Base-by-base conservation (phyloP, 495 filamentous ascomycete genomes). In the Trichoderma gamsii region DNA sequence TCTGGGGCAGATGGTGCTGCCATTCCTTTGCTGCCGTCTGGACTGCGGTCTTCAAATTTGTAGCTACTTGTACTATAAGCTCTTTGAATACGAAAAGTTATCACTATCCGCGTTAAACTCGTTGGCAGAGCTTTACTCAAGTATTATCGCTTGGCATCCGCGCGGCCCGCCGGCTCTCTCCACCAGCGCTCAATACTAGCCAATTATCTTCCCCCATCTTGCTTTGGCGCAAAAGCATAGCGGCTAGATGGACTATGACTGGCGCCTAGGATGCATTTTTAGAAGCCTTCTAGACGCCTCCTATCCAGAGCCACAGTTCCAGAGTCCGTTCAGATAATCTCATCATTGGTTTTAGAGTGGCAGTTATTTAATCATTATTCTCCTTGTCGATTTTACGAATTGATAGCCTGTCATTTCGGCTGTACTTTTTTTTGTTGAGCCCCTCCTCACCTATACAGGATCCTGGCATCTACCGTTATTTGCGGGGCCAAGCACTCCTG, bases 221-320 rank as follows among this genome's bases (percentile, higher is more conserved):
- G 23, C 27, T 15, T 15, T 29, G 56, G 56, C 56, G 13, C 11
- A 23, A 61, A 23, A 16, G 25, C 2, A 32, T 21, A 18, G 56
- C 56, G 56, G 56, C 11, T 61, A 25, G 16, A 25, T 21, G 21
- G 49, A 5, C 49, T 52, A 18, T 61, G 2, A 32, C 29, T 32
- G 56, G 56, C 56, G 56, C 56, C 9, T 61, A 18, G 16, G 18
- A 25, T 25, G 56, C 56, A 23, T 61, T 61, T 61, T 12, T 29
- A 61, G 56, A 61, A 61, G 56, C 25, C 23, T 61, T 61, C 56
- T 61, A 18, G 56, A 32, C 56, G 56, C 56, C 16, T 61, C 29
- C n/a, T 61, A 13, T 61, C 23, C 11, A 27, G 52, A 16, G 12
- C 25, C 23, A 32, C 25, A 29, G 3, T 4, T 61, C 25, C 5